Evolutionary conservation across 1,139 yeast species (phyloP).

Genomic region (Candida gigantensis): DNA sequence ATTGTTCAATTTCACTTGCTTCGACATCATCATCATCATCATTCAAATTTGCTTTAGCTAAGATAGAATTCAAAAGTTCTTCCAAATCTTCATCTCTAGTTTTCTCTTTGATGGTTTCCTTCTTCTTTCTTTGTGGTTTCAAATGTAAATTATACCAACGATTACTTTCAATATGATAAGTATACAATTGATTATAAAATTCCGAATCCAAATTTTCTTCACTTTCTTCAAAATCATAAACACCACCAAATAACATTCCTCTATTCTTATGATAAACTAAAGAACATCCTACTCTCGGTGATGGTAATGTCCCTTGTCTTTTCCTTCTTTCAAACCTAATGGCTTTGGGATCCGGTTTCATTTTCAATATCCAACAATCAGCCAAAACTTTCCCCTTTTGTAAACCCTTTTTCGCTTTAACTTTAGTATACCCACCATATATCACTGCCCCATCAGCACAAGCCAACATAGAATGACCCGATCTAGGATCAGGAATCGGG

Average conservation of each 20-base stretch:
- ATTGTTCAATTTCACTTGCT: conserved; percentile 39
- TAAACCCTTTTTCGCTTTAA: conserved; percentile 83
- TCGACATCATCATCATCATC: conserved; percentile 54
- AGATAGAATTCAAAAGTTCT: conserved; percentile 71
- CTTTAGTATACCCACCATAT: conserved; percentile 94
- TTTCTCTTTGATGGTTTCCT: conserved; percentile 45
- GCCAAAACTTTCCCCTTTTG: conserved; percentile 91
- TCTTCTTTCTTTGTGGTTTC: conserved; percentile 58
- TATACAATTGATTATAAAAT: conserved; percentile 77
- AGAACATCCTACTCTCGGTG: conserved; percentile 94
- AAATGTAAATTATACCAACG: conserved; percentile 82
- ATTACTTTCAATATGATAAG: conserved; percentile 82
- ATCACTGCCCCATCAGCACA: conserved; percentile 80
- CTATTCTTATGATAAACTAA: conserved; percentile 88
- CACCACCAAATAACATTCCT: conserved; percentile 95
- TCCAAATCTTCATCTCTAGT: conserved; percentile 82
- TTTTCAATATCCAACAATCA: conserved; percentile 85
- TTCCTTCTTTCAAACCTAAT: conserved; percentile 87
- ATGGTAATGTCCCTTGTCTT: conserved; percentile 85
- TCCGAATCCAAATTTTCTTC: conserved; percentile 87
- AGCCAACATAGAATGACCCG: conserved; percentile 89
- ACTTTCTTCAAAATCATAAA: conserved; percentile 90
- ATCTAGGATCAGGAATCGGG: conserved; percentile 83
- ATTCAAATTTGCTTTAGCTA: conserved; percentile 68
- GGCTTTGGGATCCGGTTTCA: conserved; percentile 82